A percentile compares a stretch with the other conserved stretches of the same genome.
Conservation (phyloP, 1,139 yeast species). For the Sugiyamaella sp. region DNA sequence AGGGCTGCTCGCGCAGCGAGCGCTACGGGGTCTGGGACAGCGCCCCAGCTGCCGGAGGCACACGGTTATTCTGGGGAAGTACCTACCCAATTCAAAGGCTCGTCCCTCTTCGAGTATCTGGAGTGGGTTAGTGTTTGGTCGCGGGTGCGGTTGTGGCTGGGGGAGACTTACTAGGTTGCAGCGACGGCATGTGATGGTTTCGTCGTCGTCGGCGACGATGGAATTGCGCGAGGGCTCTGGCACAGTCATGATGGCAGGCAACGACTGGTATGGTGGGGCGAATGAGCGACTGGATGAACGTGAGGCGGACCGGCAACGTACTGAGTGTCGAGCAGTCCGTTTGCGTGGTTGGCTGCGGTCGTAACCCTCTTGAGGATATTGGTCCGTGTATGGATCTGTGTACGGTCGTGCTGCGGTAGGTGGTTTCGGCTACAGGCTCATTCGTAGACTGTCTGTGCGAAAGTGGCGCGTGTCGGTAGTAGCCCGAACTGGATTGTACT, state of each 20-base stretch:
- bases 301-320: neutral
- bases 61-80: neutral
- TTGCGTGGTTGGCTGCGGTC: neutral
- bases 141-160: neutral
- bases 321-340: neutral
- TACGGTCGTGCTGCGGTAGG: too few relatives aligned
- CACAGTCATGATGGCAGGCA: neutral
- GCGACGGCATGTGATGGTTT: neutral
- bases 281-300: neutral
- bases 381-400: too few relatives aligned
- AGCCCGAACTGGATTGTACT: too few relatives aligned
- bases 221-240: neutral
- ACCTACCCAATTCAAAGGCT: neutral
- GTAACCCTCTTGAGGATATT: too few relatives aligned
- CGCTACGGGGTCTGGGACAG: neutral
- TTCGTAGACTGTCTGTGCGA: too few relatives aligned
- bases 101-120: neutral
- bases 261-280: neutral
- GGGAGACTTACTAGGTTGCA: neutral
- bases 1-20: slow-evolving; percentile 2
- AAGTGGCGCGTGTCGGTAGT: too few relatives aligned
- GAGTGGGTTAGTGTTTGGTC: neutral
- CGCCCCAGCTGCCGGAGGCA: slow-evolving; percentile 2
- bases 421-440: too few relatives aligned
- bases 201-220: slow-evolving; percentile 1